These are phyloP conservation scores for Plenodomus biglobosus DNA, from an alignment of 2,329 filamentous ascomycete genomes.

Conservation along the genomic window DNA sequence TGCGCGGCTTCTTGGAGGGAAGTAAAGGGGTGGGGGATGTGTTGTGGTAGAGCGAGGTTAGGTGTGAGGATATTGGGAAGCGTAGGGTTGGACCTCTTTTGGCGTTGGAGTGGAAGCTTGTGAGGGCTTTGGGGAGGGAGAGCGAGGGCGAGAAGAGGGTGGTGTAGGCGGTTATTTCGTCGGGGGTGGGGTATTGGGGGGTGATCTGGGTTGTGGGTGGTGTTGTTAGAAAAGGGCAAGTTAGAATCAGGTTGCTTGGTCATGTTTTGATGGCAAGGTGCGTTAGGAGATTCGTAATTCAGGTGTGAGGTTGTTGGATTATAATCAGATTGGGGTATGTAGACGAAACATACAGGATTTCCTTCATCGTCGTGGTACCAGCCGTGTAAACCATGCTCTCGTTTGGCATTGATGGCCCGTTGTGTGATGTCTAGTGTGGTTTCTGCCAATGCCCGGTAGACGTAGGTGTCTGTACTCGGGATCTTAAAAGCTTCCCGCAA, in stretches of 20 bases:
- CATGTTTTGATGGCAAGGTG: no score
- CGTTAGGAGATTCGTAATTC: neutral
- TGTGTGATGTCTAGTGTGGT: constrained; percentile 56
- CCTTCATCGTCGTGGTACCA: constrained; percentile 54
- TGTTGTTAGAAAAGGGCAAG: no score
- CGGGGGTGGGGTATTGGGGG: constrained; percentile 22
- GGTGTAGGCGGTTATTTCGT: constrained; percentile 68
- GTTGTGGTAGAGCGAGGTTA: constrained; percentile 57
- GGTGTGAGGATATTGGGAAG: constrained; percentile 57
- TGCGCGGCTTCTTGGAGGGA: constrained; percentile 47
- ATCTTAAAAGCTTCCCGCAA: constrained; percentile 54
- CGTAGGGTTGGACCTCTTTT: constrained; percentile 65
- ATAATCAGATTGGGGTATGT: neutral
- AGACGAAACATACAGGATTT: constrained; percentile 29
- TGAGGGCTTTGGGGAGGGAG: constrained; percentile 63
- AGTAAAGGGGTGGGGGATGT: constrained; percentile 24
- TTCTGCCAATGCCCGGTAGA: constrained; percentile 54
- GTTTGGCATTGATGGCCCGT: constrained; percentile 51
- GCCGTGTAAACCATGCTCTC: constrained; percentile 51
- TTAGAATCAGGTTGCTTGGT: no score
- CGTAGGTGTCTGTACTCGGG: constrained; percentile 49
- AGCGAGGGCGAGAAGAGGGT: constrained; percentile 65
- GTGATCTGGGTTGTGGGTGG: constrained; percentile 21
- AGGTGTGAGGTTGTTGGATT: neutral
- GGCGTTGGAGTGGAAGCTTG: constrained; percentile 65